Percentiles rank a stretch among this genome's conserved stretches.
Conservation (phyloP, 140 eudicot species). For the Flaveria floridana region DNA sequence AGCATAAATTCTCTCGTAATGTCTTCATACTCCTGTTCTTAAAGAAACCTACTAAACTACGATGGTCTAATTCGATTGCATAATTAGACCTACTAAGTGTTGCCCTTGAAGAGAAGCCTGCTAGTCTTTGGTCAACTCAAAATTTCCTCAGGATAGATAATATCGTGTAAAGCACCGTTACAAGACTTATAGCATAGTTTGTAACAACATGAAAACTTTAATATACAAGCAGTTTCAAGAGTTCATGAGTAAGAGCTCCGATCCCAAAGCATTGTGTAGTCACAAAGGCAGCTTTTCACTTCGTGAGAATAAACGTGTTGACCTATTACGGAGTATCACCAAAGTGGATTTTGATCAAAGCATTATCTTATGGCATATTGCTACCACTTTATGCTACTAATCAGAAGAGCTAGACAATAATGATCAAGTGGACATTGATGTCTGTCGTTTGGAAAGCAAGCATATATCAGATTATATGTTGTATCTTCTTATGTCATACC, state of each 20-base stretch:
- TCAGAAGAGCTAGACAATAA: background rate
- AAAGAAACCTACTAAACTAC: conserved; percentile 8
- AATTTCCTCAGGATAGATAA: conserved; percentile 28
- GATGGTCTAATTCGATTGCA: conserved; percentile 47
- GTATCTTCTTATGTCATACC: conserved; percentile 48
- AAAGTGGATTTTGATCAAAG: conserved; percentile 33
- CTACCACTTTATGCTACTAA: conserved; percentile 30
- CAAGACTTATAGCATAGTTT: conserved; percentile 32
- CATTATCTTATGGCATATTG: conserved; percentile 36
- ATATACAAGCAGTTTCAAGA: conserved; percentile 16
- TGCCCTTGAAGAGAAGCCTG: conserved; percentile 37
- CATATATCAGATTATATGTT: conserved; percentile 47
- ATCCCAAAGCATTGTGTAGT: conserved; percentile 27
- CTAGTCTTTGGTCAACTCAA: background rate
- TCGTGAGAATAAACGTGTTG: background rate
- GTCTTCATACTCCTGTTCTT: background rate
- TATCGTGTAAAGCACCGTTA: conserved; percentile 34
- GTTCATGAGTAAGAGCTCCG: background rate
- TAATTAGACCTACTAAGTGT: conserved; percentile 37
- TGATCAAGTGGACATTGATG: background rate
- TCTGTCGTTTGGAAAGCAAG: conserved; percentile 35
- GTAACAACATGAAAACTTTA: conserved; percentile 15
- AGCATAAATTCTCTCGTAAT: conserved; percentile 17
- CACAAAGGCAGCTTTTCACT: conserved; percentile 31
- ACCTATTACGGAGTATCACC: conserved; percentile 28